Base-by-base conservation (phyloP, 495 filamentous ascomycete genomes). In the Talaromyces stipitatus region DNA sequence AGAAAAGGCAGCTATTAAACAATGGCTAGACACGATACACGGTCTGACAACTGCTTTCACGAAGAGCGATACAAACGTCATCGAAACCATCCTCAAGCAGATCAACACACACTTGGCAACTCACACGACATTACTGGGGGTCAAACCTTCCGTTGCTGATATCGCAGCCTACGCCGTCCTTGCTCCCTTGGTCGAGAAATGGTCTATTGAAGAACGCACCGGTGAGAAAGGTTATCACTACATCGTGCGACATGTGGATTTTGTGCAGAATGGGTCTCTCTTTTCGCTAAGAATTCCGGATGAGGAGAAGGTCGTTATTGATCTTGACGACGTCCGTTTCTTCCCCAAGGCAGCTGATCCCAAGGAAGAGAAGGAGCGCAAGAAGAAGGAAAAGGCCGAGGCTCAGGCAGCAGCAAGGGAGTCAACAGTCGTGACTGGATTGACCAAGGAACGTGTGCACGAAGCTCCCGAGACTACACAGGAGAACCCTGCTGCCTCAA, bases 131-230 rank as follows among this genome's bases (percentile, higher is more conserved):
- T 75, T 96, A 47, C 84, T 97, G 12, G 92, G 92, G 60, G 81
- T 82, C 69, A 97, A 96, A 77, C 89, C 92, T 47, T 94, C 89
- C 54, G 82, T 91, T 66, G 94, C 92, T 55, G 94, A 98, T 66
- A 74, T 95, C 52, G 88, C 88, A 56, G 78, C 92, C 54, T 98
- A 95, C 74, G 80, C 90, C 61, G 77, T 88, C 41, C 74, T 96
- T 18, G 88, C 87, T 20, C 88, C 92, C 18, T 61, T 85, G 3
- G 89, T 97, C 55, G 82, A 85, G 65, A 79, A 79, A 57, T 97
- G 92, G 92, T 79, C 80, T 6, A 73, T 88, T 38, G 91, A 97
- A 77, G 82, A 96, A 78, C 84, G 88, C 62, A 96, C 94, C 5
- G 94, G 94, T 30, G 83, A 96, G 76, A 78, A 90, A 47, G 94